Base-by-base conservation (phyloP, 2,329 filamentous ascomycete species). In the Fusarium graminum region DNA sequence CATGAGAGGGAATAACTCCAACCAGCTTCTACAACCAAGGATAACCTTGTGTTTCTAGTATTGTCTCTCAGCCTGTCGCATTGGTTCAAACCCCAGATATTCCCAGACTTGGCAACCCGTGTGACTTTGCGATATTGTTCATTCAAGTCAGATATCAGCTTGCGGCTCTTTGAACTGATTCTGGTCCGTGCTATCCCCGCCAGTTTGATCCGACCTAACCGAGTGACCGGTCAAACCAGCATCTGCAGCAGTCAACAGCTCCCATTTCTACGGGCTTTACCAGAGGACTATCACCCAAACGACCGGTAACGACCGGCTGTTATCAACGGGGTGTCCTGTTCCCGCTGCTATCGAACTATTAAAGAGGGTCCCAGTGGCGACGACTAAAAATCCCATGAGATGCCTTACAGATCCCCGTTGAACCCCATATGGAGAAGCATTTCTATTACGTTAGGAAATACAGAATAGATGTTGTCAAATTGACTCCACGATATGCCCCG, bases 201-300 rank as follows among this genome's bases (percentile, higher is more conserved):
- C 28, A 39, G 36, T 39, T 32, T 30, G 46, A 72, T 67, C 69
- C 69, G 69, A 58, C 62, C 65, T 72, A 72, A 63, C 69, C 69
- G 69, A 51, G 49, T 52, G 42, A 50, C 63, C 63, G 53, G 63
- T 36, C 42, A 19, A 55, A 60, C 59, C 64, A 64, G 63, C 50
- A 52, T 36, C 36, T 57, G 30, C 19, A 52, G 19, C 30, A 44
- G 29, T 28, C 22, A 41, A 17, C 19, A 34, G 29, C 26, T 36
- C 25, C 44, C 6, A 22, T 25, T 52, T 11, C 26, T 14, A 34
- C 41, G 28, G 40, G 12, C 7, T 25, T 42, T 61, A 29, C 30
- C 57, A 45, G 54, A 44, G 44, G 46, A 38, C 30, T 39, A 25
- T 14, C 12, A 26, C 34, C 49, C 29, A 28, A 8, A 36, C 16